Percentiles rank a stretch among this genome's conserved stretches.
Evolutionary conservation across 2,329 filamentous ascomycete genomes (phyloP).

Genomic region (Penicillium sp.): DNA sequence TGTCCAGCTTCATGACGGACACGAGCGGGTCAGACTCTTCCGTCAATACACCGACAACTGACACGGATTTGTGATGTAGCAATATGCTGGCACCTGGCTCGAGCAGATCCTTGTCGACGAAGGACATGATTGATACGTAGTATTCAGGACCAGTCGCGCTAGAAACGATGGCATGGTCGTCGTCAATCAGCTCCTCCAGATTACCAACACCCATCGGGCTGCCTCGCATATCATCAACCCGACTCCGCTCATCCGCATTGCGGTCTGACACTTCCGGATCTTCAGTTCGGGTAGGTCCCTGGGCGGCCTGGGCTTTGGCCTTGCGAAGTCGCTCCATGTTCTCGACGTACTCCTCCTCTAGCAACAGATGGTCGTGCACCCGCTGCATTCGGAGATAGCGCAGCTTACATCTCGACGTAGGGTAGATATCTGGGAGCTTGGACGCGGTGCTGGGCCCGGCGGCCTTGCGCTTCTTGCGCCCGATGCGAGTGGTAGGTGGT

Average conservation of each 20-base stretch:
- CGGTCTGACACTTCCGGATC: constrained; percentile 80
- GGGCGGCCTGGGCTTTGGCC: constrained; percentile 70
- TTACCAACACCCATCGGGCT: constrained; percentile 99
- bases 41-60: constrained; percentile 93
- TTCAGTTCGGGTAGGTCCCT: constrained; percentile 58
- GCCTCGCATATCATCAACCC: constrained; percentile 97
- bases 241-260: constrained; percentile 89
- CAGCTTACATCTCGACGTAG: constrained; percentile 95
- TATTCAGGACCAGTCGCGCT: constrained; percentile 97
- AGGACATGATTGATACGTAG: constrained; percentile 99
- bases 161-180: constrained; percentile 97
- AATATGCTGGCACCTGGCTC: constrained; percentile 95
- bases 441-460: constrained; percentile 91
- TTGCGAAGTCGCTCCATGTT: constrained; percentile 97
- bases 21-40: constrained; percentile 95
- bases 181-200: constrained; percentile 97
- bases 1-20: constrained; percentile 99
- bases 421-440: constrained; percentile 91
- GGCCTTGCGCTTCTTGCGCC: constrained; percentile 97
- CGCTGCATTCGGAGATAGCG: constrained; percentile 97
- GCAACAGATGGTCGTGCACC: constrained; percentile 92
- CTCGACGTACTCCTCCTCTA: constrained; percentile 98
- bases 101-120: constrained; percentile 97
- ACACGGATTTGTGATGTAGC: constrained; percentile 96
- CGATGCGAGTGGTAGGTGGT: constrained; percentile 92